phyloP scores from a whole-genome alignment of 495 filamentous ascomycete genomes.

The Glonium stellatum region DNA sequence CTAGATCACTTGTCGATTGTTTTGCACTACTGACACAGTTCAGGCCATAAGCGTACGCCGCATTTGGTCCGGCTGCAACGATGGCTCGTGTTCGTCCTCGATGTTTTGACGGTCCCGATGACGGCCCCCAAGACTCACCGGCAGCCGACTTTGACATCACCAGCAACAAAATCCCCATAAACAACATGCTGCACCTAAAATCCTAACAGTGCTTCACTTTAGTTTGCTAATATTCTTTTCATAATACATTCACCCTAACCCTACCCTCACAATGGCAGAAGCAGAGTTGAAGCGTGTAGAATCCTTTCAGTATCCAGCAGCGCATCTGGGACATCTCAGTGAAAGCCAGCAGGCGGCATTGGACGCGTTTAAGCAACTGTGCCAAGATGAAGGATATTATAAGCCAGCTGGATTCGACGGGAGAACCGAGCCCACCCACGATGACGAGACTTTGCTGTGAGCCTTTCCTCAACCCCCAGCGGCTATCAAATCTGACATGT shows the following conservation, averaged over 20 bases:
- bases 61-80: background rate
- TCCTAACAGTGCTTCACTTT: background rate
- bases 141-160: constrained; percentile 1
- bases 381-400: constrained; percentile 60
- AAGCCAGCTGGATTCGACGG: constrained; percentile 42
- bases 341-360: constrained; percentile 59
- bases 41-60: background rate
- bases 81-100: background rate
- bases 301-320: constrained; percentile 41
- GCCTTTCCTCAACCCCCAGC: constrained; percentile 25
- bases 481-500: background rate
- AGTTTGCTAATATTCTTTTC: background rate
- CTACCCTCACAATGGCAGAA: constrained; percentile 15
- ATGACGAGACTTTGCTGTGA: constrained; percentile 76
- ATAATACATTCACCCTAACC: background rate
- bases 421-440: constrained; percentile 52
- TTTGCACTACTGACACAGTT: background rate
- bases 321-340: constrained; percentile 68
- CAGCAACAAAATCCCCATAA: background rate
- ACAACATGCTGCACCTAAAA: background rate
- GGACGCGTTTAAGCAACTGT: constrained; percentile 57
- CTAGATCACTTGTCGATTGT: background rate
- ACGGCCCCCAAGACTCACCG: background rate
- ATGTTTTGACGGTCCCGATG: background rate
- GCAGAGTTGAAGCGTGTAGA: constrained; percentile 26